These are phyloP conservation scores for Lactarius akahatsu DNA, from an alignment of 768 basidiomycete genomes.

Conservation along the genomic window DNA sequence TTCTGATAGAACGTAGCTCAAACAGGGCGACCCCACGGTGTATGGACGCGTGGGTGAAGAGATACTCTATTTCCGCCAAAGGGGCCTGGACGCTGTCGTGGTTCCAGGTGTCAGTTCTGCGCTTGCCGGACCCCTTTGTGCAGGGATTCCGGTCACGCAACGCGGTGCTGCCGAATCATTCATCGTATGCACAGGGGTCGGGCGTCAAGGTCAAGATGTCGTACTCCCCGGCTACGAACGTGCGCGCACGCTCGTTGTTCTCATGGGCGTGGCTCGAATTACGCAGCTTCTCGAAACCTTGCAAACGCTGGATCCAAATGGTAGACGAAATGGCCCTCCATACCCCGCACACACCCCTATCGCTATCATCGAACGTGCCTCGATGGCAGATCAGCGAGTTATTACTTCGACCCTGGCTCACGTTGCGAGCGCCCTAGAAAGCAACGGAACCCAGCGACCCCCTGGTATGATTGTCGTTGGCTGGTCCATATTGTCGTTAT, in stretches of 20 bases:
- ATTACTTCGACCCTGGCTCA: slow-evolving; percentile 73
- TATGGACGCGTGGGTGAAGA: slow-evolving; percentile 96
- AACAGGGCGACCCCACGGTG: slow-evolving; percentile 96
- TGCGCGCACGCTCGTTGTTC: slow-evolving; percentile 72
- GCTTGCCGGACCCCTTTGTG: slow-evolving; percentile 85
- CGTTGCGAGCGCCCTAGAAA: slow-evolving; percentile 68
- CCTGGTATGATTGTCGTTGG: slow-evolving; percentile 97
- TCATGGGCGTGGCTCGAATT: slow-evolving; percentile 95
- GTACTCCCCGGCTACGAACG: slow-evolving; percentile 87
- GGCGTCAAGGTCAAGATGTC: slow-evolving; percentile 78
- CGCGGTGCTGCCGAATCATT: slow-evolving; percentile 91
- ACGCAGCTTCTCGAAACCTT: slow-evolving; percentile 67
- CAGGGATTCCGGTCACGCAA: slow-evolving; percentile 92
- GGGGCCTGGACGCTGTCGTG: slow-evolving; percentile 80
- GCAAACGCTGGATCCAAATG: slow-evolving; percentile 25
- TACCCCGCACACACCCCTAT: slow-evolving; percentile 83
- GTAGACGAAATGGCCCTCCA: slow-evolving; percentile 46
- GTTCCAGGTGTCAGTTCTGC: slow-evolving; percentile 91
- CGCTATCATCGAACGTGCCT: slow-evolving; percentile 93
- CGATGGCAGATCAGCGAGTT: slow-evolving; percentile 88
- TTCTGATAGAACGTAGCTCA: slow-evolving; percentile 53
- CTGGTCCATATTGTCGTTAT: slow-evolving; percentile 82
- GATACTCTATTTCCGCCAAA: slow-evolving; percentile 84
- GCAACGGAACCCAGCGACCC: slow-evolving; percentile 80
- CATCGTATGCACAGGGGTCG: slow-evolving; percentile 92